Base-by-base conservation (phyloP, 1,139 yeast species). In the Taphrina wiesneri region DNA sequence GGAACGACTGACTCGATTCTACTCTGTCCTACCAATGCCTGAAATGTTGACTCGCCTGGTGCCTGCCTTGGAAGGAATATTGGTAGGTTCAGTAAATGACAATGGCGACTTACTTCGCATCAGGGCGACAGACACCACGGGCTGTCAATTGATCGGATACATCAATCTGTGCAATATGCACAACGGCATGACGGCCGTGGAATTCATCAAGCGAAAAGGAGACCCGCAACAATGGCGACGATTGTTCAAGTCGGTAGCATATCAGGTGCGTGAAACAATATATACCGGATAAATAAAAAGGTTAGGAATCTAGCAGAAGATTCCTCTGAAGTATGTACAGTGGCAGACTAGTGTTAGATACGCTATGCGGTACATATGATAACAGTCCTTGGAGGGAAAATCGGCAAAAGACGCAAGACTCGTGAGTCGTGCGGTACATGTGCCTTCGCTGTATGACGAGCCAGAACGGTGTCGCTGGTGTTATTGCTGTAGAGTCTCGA, bases 141-240 rank as follows among this genome's bases (percentile, higher is more conserved):
- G 63, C 76, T 79, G 70, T 78, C 76, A 0, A 73, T 86, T 32
- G 73, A 77, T 23, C 88, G 90, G 0, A 74, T 76, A 26, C 79
- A 85, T 45, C 77, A 76, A 49, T 78, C 61, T 66, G 59, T 61
- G 73, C 80, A 36, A 79, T 73, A 34, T 72, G 63, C 19, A 63
- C 57, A 19, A 63, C 60, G 67, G 70, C 36, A 70, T 72, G 41
- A 60, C 68, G 17, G 75, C 74, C 49, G 79, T 86, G 0, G 83
- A 81, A 65, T 85, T 86, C 71, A 75, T 79, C 51, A 83, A 83
- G 70, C 76, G 80, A 3, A 79, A 79, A 43, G 88, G 88, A 0
- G 88, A 86, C 74, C 89, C 89, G 0, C 73, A 86, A 51, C 89
- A 86, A 73, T 86, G 90, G 90, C 78, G 90, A 73, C 75, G 84